Percentiles rank a stretch among this genome's conserved stretches.
phyloP scores from a whole-genome alignment of 371 early-diverging fungal species.

The Mortierella polycephala region DNA sequence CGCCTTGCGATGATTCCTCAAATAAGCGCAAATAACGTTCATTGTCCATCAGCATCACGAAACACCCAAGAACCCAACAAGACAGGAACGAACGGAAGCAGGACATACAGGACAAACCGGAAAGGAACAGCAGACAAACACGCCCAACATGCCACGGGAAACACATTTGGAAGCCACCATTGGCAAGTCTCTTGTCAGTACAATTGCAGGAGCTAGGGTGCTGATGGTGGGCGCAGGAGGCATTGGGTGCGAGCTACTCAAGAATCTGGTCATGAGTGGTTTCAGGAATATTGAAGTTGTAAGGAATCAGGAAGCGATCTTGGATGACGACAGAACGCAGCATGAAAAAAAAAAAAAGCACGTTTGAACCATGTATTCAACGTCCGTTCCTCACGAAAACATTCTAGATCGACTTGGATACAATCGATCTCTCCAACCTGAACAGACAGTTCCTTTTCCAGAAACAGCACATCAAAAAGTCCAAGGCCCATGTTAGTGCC shows the following conservation, averaged over 20 bases:
- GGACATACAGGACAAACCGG: neutral
- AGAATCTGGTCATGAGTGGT: constrained; percentile 92
- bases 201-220: constrained; percentile 55
- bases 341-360: neutral
- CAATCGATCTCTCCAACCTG: constrained; percentile 98
- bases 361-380: neutral
- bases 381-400: too few species aligned
- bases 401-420: constrained; percentile 93
- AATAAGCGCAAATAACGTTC: too few species aligned
- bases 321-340: neutral
- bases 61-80: neutral
- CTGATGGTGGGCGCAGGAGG: constrained; percentile 96
- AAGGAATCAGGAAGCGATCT: constrained; percentile 16
- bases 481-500: constrained; percentile 86
- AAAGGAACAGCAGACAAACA: too few species aligned
- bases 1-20: too few species aligned
- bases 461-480: constrained; percentile 89
- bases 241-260: constrained; percentile 98
- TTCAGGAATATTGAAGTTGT: constrained; percentile 87
- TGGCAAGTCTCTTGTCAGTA: constrained; percentile 30
- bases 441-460: constrained; percentile 99
- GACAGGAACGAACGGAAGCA: neutral
- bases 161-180: constrained; percentile 44
- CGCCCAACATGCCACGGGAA: constrained; percentile 35
- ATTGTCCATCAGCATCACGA: too few species aligned